Evolutionary conservation across 2,329 filamentous ascomycete species (phyloP), one percentile per base, ranked within the genome.

Genomic region (Nigrospora osmanthi): DNA sequence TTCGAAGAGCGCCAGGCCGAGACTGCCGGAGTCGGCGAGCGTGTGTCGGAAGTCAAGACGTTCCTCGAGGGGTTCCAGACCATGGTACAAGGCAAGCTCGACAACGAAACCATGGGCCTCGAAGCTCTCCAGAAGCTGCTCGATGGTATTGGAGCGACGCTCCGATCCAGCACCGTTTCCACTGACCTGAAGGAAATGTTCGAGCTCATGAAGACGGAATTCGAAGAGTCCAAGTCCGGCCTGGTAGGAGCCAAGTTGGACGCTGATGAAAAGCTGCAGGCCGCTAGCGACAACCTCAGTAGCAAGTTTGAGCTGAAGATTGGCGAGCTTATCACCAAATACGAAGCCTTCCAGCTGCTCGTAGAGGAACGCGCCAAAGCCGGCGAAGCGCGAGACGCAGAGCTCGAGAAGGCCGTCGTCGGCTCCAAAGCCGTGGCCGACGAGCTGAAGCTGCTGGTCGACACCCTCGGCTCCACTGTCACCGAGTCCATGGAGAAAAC

Each of bases 1-100:
- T 84, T 93, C 38, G 88, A 93, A 43, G 85, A 91, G 47, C 85
- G 89, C 23, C 89, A 91, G 58, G 78, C 84, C 38, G 91, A 96
- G 61, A 89, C 88, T 44, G 83, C 84, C 17, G 83, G 81, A 13
- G 79, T 95, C 19, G 76, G 85, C 13, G 84, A 91, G 48, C 83
- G 84, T 46, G 84, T 97, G 14, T 76, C 78, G 2, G 88, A 89
- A 54, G 81, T 95, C 58, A 91, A 88, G 68, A 67, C 70, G 0
- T 80, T 89, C 56, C 71, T 97, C 1, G 81, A 87, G 46, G 86
- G 89, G 43, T 80, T 96, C 54, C 87, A 88, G 48, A 80, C 82
- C 32, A 77, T 89, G 36, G 71, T 95, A 38, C 84, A 87, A 60
- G 75, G 75, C 40, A 91, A 87, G 59, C 76, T 97, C 3, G 81